phyloP scores from a whole-genome alignment of 2,329 filamentous ascomycete species.

The Hypoxylon sp. region DNA sequence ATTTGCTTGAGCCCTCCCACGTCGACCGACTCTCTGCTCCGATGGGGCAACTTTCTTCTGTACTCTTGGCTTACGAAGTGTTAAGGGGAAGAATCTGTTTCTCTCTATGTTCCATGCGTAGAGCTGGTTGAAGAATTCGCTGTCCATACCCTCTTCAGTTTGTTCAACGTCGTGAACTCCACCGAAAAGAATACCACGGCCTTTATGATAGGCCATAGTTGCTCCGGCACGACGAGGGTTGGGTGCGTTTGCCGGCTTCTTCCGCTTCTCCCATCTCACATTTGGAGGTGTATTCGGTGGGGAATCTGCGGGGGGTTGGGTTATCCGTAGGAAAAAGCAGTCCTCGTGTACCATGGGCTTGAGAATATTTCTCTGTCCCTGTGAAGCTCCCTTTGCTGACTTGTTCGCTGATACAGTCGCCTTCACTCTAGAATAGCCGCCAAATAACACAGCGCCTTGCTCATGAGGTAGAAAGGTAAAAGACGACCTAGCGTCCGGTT shows the following conservation, averaged over 20 bases:
- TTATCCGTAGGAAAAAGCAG: slow-evolving; percentile 91
- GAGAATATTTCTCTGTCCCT: slow-evolving; percentile 78
- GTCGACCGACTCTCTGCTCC: slow-evolving; percentile 71
- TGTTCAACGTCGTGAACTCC: slow-evolving; percentile 95
- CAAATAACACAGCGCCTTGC: slow-evolving; percentile 88
- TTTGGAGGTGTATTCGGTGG: slow-evolving; percentile 75
- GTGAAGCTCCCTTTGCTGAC: slow-evolving; percentile 72
- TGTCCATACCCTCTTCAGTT: slow-evolving; percentile 94
- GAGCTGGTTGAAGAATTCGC: slow-evolving; percentile 94
- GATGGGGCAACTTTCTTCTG: slow-evolving; percentile 73
- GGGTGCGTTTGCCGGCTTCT: slow-evolving; percentile 91
- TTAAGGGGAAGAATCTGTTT: slow-evolving; percentile 92
- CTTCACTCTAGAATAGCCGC: slow-evolving; percentile 95
- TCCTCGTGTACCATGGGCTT: slow-evolving; percentile 95
- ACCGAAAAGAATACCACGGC: slow-evolving; percentile 91
- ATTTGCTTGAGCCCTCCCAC: slow-evolving; percentile 87
- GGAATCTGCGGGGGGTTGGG: slow-evolving; percentile 77
- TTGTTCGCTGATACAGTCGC: slow-evolving; percentile 73
- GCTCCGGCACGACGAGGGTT: slow-evolving; percentile 87
- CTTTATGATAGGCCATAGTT: slow-evolving; percentile 95
- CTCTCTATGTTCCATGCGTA: slow-evolving; percentile 96
- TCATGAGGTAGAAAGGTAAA: slow-evolving; percentile 95
- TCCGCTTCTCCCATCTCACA: slow-evolving; percentile 92
- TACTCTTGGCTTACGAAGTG: slow-evolving; percentile 79
- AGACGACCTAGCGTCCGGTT: slow-evolving; percentile 91